These are phyloP conservation scores for Hanseniaspora meyeri DNA, from an alignment of 805 yeast species.

Conservation along the genomic window DNA sequence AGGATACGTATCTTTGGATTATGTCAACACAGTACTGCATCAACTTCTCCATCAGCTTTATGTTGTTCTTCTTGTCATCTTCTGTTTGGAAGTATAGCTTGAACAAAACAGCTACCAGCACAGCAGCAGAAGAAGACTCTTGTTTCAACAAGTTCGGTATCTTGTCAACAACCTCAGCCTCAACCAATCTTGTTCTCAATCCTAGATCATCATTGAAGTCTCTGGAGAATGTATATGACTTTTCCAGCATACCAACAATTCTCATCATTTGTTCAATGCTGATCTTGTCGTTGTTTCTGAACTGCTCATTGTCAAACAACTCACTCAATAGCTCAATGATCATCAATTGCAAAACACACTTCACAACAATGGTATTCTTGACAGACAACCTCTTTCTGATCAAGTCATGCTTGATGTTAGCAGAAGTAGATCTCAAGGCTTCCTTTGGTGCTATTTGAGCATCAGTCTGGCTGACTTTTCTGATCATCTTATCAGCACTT, in stretches of 20 bases:
- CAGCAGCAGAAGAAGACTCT: slow-evolving; percentile 83
- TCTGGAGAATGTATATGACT: slow-evolving; percentile 71
- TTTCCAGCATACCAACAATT: slow-evolving; percentile 47
- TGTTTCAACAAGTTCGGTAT: slow-evolving; percentile 85
- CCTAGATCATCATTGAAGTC: slow-evolving; percentile 82
- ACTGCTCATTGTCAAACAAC: slow-evolving; percentile 55
- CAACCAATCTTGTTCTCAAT: slow-evolving; percentile 76
- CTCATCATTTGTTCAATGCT: slow-evolving; percentile 37
- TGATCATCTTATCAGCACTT: slow-evolving; percentile 25
- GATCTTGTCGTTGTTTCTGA: slow-evolving; percentile 53
- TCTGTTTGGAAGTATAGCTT: slow-evolving; percentile 41
- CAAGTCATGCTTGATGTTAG: slow-evolving; percentile 26
- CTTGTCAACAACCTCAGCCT: slow-evolving; percentile 82
- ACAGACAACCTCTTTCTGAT: slow-evolving; percentile 33
- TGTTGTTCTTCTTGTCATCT: slow-evolving; percentile 39
- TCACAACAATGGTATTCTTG: slow-evolving; percentile 71
- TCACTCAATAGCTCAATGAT: slow-evolving; percentile 81
- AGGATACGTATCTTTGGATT: slow-evolving; percentile 51
- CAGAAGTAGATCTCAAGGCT: neutral
- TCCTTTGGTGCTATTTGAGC: neutral
- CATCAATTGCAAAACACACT: slow-evolving; percentile 79
- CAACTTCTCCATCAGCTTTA: slow-evolving; percentile 30
- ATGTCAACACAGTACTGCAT: slow-evolving; percentile 63
- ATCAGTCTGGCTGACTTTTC: slow-evolving; percentile 22
- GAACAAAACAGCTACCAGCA: slow-evolving; percentile 68